Evolutionary conservation across 2,329 filamentous ascomycete genomes (phyloP), one percentile per base, ranked within the genome.

Genomic region (Aspergillus piperis): DNA sequence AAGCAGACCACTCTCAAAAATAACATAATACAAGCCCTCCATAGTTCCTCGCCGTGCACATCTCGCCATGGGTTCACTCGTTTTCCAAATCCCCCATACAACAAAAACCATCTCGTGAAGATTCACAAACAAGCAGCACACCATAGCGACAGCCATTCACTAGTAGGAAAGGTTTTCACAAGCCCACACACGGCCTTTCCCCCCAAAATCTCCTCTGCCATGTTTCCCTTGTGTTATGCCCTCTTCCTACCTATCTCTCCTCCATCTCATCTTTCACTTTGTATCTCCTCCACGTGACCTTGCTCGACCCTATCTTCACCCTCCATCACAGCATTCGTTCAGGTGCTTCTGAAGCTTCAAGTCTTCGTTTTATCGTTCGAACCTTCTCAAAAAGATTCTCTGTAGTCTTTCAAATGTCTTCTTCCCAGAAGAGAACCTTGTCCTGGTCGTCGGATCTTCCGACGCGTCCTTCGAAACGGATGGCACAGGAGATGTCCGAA

Each of bases 241-340:
- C 55, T 57, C 27, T 32, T 39, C 49, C 27, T 44, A 47, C 27
- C n/a, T 15, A n/a, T 19, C 8, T 49, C 44, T 44, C 6, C 17
- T n/a, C 8, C 39, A 42, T 5, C 7, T 42, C 39, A 19, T 7
- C 17, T 10, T 19, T 42, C n/a, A n/a, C 39, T 15, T 41, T 49
- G 13, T 27, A 25, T 21, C 32, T 23, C 15, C 23, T 55, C 55
- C 65, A 64, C 64, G 56, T 66, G 60, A 67, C 51, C 17, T 15
- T 8, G 7, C 10, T 8, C 27, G 62, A 48, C 54, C 60, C 59
- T 64, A 44, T 54, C 36, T 47, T 56, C 48, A 15, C 23, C 7
- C 49, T 32, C 58, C 21, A 36, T 44, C 36, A 32, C 17, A 56
- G 5, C 15, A 44, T 13, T 36, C 11, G 32, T 13, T 13, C 11